Percentiles rank a stretch among this genome's conserved stretches.
phyloP scores from a whole-genome alignment of 768 basidiomycete species.

The Chalciporus pseudorubinellus region DNA sequence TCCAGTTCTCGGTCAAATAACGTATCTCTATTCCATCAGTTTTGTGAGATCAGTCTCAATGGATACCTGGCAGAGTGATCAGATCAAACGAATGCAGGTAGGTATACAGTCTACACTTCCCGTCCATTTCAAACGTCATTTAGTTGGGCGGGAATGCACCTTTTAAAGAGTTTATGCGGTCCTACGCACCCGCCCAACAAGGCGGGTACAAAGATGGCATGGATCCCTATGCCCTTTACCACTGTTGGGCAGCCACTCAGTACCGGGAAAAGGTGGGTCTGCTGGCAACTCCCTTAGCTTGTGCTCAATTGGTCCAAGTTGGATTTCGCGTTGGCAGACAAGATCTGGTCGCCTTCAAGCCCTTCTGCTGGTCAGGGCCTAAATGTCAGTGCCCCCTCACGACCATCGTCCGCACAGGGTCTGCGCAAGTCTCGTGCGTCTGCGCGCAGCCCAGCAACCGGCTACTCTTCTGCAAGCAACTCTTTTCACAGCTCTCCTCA shows the following conservation, averaged over 20 bases:
- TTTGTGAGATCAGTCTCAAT: constrained; percentile 93
- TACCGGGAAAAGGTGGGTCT: constrained; percentile 83
- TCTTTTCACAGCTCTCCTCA: constrained; percentile 46
- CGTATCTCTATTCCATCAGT: constrained; percentile 38
- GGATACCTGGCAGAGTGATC: constrained; percentile 94
- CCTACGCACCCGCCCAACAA: constrained; percentile 62
- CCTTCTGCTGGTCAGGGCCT: constrained; percentile 51
- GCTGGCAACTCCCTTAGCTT: not conserved
- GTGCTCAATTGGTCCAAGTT: constrained; percentile 52
- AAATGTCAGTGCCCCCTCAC: constrained; percentile 43
- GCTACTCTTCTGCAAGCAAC: constrained; percentile 51
- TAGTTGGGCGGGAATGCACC: constrained; percentile 87
- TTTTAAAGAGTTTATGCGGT: constrained; percentile 75
- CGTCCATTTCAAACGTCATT: constrained; percentile 9
- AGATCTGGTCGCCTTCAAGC: constrained; percentile 73
- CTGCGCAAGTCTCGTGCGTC: constrained; percentile 85
- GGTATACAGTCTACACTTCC: constrained; percentile 17
- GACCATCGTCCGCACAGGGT: constrained; percentile 74
- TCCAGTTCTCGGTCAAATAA: constrained; percentile 1
- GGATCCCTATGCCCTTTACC: constrained; percentile 75
- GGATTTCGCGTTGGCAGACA: constrained; percentile 70
- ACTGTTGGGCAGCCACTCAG: constrained; percentile 91
- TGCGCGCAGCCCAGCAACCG: constrained; percentile 50
- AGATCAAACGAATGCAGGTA: constrained; percentile 88
- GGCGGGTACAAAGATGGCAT: constrained; percentile 67